phyloP scores from a whole-genome alignment of 2,329 filamentous ascomycete genomes.

The Cladophialophora yegresii region DNA sequence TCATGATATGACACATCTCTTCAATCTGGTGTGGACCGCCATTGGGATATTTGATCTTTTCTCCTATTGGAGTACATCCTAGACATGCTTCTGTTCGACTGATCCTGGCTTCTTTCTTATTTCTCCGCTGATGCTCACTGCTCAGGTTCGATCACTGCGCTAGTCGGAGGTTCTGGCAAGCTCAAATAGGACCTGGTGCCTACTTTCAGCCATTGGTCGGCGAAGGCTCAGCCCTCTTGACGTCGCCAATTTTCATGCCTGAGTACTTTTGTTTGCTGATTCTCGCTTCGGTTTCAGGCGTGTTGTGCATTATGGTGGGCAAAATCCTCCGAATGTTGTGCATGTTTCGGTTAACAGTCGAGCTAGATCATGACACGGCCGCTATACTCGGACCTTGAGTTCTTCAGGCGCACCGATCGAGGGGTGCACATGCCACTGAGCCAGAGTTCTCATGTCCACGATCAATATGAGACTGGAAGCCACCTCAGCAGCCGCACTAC shows the following conservation, averaged over 20 bases:
- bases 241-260: constrained; percentile 7
- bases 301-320: constrained; percentile 23
- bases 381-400: constrained; percentile 33
- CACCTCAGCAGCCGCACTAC: constrained; percentile 33
- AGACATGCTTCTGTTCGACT: constrained; percentile 21
- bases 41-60: constrained; percentile 5
- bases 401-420: constrained; percentile 36
- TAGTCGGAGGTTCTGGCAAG: constrained; percentile 4
- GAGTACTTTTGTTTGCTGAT: constrained; percentile 8
- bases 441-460: constrained; percentile 29
- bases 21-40: constrained; percentile 17
- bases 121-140: constrained; percentile 18
- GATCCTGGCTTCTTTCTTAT: constrained; percentile 19
- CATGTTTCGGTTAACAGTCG: constrained; percentile 17
- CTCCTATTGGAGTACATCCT: constrained; percentile 28
- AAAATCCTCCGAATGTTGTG: background rate
- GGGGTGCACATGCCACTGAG: constrained; percentile 33
- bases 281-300: constrained; percentile 7
- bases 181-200: constrained; percentile 7
- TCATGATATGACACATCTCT: constrained; percentile 30
- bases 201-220: constrained; percentile 6
- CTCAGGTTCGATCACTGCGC: constrained; percentile 15
- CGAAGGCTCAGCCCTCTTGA: background rate
- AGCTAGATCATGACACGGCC: constrained; percentile 31
- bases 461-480: constrained; percentile 27